These are phyloP conservation scores for Ophiostoma sp. DNA, from an alignment of 2,329 filamentous ascomycete species.

Conservation along the genomic window DNA sequence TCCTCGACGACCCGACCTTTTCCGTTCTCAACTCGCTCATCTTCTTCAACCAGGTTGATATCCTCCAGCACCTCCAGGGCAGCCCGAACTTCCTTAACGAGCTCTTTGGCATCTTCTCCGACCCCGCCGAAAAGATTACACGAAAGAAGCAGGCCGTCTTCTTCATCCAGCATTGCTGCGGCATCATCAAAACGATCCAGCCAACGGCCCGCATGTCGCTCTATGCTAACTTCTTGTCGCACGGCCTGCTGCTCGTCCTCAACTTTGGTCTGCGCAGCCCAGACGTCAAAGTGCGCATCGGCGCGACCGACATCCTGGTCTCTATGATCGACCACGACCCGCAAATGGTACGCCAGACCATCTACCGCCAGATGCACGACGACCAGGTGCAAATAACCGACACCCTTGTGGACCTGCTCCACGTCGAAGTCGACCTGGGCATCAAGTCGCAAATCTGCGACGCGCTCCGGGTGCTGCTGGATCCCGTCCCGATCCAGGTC, in stretches of 20 bases:
- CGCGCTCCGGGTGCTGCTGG: conserved; percentile 88
- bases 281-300: conserved; percentile 83
- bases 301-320: conserved; percentile 89
- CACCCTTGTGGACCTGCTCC: conserved; percentile 84
- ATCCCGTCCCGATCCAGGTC: conserved; percentile 62
- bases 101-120: conserved; percentile 80
- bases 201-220: conserved; percentile 75
- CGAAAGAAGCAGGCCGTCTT: conserved; percentile 91
- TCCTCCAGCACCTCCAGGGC: conserved; percentile 88
- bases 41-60: conserved; percentile 98
- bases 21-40: conserved; percentile 96
- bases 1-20: conserved; percentile 96
- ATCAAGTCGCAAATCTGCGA: conserved; percentile 96
- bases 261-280: conserved; percentile 85
- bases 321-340: conserved; percentile 95
- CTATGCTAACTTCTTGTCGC: conserved; percentile 85
- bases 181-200: conserved; percentile 92
- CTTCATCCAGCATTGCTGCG: conserved; percentile 95
- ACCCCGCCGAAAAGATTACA: conserved; percentile 62
- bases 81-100: conserved; percentile 74
- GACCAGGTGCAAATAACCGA: conserved; percentile 85
- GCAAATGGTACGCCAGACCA: conserved; percentile 87
- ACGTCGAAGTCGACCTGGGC: conserved; percentile 88
- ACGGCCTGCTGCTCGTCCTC: conserved; percentile 86
- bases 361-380: conserved; percentile 88